Evolutionary conservation across 2,329 filamentous ascomycete genomes (phyloP).

Genomic region (Cladophialophora carrionii): DNA sequence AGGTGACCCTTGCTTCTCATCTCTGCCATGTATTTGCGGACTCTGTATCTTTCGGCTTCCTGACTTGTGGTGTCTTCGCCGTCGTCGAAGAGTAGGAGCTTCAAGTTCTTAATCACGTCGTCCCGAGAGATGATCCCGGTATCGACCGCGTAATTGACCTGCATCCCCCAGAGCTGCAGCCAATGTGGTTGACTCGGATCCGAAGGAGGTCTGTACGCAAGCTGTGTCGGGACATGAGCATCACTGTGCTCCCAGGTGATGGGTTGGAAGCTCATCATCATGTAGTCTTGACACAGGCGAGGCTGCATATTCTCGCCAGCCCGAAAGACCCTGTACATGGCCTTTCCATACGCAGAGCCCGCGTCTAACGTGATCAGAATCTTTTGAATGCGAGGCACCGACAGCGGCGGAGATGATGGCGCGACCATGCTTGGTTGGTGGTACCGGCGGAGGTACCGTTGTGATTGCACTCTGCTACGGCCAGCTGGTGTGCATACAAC

Average conservation of each 20-base stretch:
- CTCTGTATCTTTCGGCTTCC: neutral
- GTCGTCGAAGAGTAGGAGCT: neutral
- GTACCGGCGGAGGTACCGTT: no score
- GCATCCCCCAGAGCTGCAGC: neutral
- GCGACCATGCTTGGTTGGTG: no score
- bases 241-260: neutral
- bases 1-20: neutral
- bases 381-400: neutral
- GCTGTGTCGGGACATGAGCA: neutral
- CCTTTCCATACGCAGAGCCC: neutral
- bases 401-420: no score
- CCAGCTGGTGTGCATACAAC: no score
- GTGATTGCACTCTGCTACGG: no score
- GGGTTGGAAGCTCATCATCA: neutral
- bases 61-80: neutral
- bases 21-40: neutral
- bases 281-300: neutral
- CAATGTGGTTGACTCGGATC: neutral
- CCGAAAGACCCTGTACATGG: neutral
- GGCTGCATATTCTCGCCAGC: neutral
- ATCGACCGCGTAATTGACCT: neutral
- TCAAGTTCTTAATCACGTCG: neutral
- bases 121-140: neutral
- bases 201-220: neutral
- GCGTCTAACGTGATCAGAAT: neutral